Conservation (phyloP, 2,329 filamentous ascomycete species). For the Sporothrix mexicana region DNA sequence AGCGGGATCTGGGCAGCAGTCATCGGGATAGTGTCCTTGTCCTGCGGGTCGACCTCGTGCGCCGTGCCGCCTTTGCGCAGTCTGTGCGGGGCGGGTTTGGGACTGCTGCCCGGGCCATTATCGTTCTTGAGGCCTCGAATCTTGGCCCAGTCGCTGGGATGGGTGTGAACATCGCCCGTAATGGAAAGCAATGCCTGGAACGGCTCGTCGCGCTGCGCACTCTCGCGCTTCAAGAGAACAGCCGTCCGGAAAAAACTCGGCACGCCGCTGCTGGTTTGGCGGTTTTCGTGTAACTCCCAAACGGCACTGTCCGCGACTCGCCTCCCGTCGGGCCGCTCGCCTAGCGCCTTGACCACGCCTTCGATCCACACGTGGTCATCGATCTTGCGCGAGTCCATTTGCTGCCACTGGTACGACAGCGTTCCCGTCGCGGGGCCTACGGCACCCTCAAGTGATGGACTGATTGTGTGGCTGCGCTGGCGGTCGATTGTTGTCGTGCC, state of each 20-base stretch:
- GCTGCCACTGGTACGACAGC: slow-evolving; percentile 23
- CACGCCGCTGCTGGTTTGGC: slow-evolving; percentile 18
- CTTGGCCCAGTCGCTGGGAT: slow-evolving; percentile 15
- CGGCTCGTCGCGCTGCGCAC: slow-evolving; percentile 1
- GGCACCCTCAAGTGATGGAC: slow-evolving; percentile 18
- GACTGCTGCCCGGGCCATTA: slow-evolving; percentile 17
- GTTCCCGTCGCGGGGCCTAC: slow-evolving; percentile 8
- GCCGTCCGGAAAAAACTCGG: slow-evolving; percentile 24
- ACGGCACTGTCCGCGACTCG: slow-evolving; percentile 21
- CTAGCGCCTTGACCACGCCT: slow-evolving; percentile 22
- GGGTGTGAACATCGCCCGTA: slow-evolving; percentile 10
- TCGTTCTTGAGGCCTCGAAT: slow-evolving; percentile 16
- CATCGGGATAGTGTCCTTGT: slow-evolving; percentile 6
- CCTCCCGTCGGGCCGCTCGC: slow-evolving; percentile 24
- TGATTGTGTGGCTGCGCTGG: slow-evolving; percentile 29
- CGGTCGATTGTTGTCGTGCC: slow-evolving; percentile 22
- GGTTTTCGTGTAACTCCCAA: slow-evolving; percentile 26
- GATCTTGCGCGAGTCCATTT: slow-evolving; percentile 26
- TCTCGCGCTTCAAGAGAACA: slow-evolving; percentile 25
- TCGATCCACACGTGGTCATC: slow-evolving; percentile 27
- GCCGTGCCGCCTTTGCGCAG: neutral
- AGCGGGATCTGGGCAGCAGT: neutral
- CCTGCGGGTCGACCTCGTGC: slow-evolving; percentile 20
- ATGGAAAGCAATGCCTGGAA: slow-evolving; percentile 26
- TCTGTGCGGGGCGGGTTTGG: neutral